Evolutionary conservation across 179 eudicot species (phyloP).

Genomic region (Spinacia oleracea): DNA sequence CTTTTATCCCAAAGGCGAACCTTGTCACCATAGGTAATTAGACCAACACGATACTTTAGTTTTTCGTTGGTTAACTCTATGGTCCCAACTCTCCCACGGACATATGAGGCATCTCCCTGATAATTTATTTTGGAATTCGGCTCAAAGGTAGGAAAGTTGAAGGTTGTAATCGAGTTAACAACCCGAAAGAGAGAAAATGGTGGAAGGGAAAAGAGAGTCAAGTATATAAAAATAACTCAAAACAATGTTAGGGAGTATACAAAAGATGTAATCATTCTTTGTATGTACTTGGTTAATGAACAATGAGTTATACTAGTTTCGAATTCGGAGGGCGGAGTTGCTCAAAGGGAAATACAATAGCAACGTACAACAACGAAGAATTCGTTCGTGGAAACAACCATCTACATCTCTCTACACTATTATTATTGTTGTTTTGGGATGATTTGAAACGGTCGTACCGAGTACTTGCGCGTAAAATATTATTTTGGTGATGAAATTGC

Average conservation of each 20-base stretch:
- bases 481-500: too few relatives aligned
- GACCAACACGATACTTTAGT: conserved; percentile 34
- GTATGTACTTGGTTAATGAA: neutral
- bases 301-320: too few relatives aligned
- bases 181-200: neutral
- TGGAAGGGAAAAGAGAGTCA: neutral
- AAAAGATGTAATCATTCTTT: neutral
- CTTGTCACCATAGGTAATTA: conserved; percentile 30
- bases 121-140: neutral
- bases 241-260: neutral
- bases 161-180: neutral
- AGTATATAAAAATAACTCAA: neutral
- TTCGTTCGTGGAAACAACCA: too few relatives aligned
- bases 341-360: too few relatives aligned
- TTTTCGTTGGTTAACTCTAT: conserved; percentile 32
- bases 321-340: too few relatives aligned
- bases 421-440: too few relatives aligned
- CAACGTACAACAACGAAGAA: too few relatives aligned
- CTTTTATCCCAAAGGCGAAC: conserved; percentile 37
- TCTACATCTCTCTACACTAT: too few relatives aligned
- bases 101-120: conserved; percentile 36
- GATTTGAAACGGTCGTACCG: too few relatives aligned
- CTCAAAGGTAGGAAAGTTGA: neutral
- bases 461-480: too few relatives aligned
- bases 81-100: conserved; percentile 30